Evolutionary conservation across 1,284 basidiomycete species (phyloP).

Genomic region (Neolentinus lepideus): DNA sequence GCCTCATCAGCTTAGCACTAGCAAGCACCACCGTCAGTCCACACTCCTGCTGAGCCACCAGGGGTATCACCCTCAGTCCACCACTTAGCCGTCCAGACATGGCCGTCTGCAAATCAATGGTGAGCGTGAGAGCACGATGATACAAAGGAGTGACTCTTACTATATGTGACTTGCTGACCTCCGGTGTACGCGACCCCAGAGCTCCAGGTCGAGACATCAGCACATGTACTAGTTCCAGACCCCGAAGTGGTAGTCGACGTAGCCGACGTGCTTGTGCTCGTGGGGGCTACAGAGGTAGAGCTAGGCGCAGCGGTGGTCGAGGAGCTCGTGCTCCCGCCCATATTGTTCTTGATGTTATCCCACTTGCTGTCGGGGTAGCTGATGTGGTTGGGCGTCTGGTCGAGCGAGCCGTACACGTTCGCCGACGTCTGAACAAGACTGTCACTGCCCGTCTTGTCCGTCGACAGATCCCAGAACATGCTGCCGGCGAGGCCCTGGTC

Average conservation of each 20-base stretch:
- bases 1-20: too few relatives aligned
- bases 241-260: constrained; percentile 17
- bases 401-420: constrained; percentile 42
- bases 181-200: constrained; percentile 37
- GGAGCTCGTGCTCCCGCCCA: constrained; percentile 30
- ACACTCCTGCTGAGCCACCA: constrained; percentile 35
- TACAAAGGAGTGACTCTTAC: constrained; percentile 24
- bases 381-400: constrained; percentile 68
- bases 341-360: constrained; percentile 61
- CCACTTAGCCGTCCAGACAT: constrained; percentile 60
- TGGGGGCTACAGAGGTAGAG: constrained; percentile 8
- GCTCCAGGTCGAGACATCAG: constrained; percentile 46
- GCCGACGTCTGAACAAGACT: constrained; percentile 50
- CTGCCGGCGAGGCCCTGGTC: constrained; percentile 60
- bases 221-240: constrained; percentile 37
- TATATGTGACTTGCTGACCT: constrained; percentile 42
- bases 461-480: constrained; percentile 80
- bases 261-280: constrained; percentile 14
- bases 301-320: constrained; percentile 16
- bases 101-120: constrained; percentile 25
- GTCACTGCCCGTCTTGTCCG: constrained; percentile 49
- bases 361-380: constrained; percentile 63
- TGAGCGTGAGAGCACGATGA: constrained; percentile 7
- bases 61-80: constrained; percentile 52
- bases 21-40: constrained; percentile 52